Conservation (phyloP, 441 rosid species). For the Rhodomyrtus psidioides region DNA sequence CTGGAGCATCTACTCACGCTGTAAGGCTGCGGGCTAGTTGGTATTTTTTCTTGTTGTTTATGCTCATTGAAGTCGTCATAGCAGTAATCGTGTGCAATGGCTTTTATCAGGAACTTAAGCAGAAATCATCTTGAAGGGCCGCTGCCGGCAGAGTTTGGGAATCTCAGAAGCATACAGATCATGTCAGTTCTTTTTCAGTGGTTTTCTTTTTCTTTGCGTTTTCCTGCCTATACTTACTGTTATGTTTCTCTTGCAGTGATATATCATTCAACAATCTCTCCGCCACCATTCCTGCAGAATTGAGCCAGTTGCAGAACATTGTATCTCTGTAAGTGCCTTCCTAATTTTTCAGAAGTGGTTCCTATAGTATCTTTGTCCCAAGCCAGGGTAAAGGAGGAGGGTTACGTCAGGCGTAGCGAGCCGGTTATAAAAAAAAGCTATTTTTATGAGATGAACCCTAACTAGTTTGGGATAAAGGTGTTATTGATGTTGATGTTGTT, state of each 20-base stretch:
- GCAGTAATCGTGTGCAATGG: not conserved
- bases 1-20: slow-evolving; percentile 84
- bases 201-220: not conserved
- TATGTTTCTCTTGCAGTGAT: slow-evolving; percentile 34
- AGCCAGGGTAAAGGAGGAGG: no score
- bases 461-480: no score
- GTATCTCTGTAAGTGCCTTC: slow-evolving; percentile 52
- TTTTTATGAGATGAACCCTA: no score
- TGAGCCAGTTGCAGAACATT: slow-evolving; percentile 83
- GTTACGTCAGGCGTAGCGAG: no score
- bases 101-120: slow-evolving; percentile 58
- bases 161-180: slow-evolving; percentile 67
- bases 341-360: not conserved
- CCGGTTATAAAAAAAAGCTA: no score
- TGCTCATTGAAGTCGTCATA: not conserved
- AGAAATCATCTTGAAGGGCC: slow-evolving; percentile 51
- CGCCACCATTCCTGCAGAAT: slow-evolving; percentile 62
- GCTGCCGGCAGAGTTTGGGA: slow-evolving; percentile 75
- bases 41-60: not conserved
- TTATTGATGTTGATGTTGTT: no score
- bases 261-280: slow-evolving; percentile 61
- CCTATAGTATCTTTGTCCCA: not conserved
- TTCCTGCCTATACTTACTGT: no score
- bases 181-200: slow-evolving; percentile 29
- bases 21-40: slow-evolving; percentile 25